Conservation (phyloP, 192 early-diverging fungal species). For the Umbelopsis vinacea region DNA sequence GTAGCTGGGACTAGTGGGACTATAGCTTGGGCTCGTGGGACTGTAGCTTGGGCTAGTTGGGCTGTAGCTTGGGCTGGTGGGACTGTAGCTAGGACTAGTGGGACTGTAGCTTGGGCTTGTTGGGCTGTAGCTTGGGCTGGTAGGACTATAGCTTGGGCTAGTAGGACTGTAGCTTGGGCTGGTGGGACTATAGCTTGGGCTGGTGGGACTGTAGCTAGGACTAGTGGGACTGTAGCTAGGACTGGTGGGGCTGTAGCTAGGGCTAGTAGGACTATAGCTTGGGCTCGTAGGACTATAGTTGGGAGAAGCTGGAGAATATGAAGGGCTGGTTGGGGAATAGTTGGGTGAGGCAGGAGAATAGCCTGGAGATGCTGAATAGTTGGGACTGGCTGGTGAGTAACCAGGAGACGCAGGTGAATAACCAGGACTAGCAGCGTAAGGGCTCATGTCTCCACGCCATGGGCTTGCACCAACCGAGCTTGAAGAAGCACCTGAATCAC, state of each 20-base stretch:
- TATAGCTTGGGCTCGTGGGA: slow-evolving; percentile 75
- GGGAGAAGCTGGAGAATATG: slow-evolving; percentile 25
- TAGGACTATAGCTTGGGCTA: slow-evolving; percentile 76
- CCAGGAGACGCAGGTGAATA: slow-evolving; percentile 74
- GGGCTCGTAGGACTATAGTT: slow-evolving; percentile 70
- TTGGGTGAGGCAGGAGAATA: slow-evolving; percentile 80
- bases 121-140: slow-evolving; percentile 72
- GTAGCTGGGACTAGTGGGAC: slow-evolving; percentile 55
- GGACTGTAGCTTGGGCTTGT: slow-evolving; percentile 77
- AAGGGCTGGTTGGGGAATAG: slow-evolving; percentile 69
- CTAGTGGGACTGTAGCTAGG: slow-evolving; percentile 77
- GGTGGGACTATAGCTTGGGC: slow-evolving; percentile 70
- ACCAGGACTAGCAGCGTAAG: slow-evolving; percentile 49
- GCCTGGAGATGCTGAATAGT: slow-evolving; percentile 63
- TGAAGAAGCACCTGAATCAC: slow-evolving; percentile 74
- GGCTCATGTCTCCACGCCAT: slow-evolving; percentile 48
- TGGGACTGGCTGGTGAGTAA: slow-evolving; percentile 70
- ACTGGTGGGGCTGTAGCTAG: slow-evolving; percentile 64
- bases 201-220: slow-evolving; percentile 79
- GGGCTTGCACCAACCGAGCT: slow-evolving; percentile 58
- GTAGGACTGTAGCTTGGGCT: slow-evolving; percentile 80
- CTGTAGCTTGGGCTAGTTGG: slow-evolving; percentile 75
- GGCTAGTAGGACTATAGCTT: slow-evolving; percentile 68
- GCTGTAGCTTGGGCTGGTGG: slow-evolving; percentile 69
- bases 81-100: slow-evolving; percentile 71